Base-by-base conservation (phyloP, 805 yeast genomes). In the Yarrowia yakushimensis region DNA sequence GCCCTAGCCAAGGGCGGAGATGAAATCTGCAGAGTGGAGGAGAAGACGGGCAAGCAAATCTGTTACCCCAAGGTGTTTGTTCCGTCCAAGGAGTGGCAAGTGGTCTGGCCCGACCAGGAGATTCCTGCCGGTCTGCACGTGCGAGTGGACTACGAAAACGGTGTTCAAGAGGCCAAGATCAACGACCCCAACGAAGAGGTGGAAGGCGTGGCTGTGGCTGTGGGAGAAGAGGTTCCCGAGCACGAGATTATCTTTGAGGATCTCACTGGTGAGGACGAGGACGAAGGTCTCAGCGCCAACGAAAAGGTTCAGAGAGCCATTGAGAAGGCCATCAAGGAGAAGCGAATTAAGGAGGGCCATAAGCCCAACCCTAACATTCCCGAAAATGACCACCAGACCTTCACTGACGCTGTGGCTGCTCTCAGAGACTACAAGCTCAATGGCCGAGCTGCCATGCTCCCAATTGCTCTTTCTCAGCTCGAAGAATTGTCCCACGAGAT, bases 51-150 rank as follows among this genome's bases (percentile, higher is more conserved):
- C 39, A 55, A 55, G 39, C 7, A 55, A 30, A 28, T 55, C 54
- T 59, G 62, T 28, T 59, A 59, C 43, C 62, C 62, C 54, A 59
- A 59, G 54, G 37, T 59, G 20, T 90, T 91, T 68, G 81, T 73
- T 34, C 88, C 97, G 0, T 72, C 84, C 0, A 65, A 70, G 1
- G 82, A 86, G 66, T 91, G 96, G 96, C 83, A 85, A 74, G 70
- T 70, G 1, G 81, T 91, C 6, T 78, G 75, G 68, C 85, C 82
- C 48, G 89, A 85, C 9, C 97, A 90, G 69, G 79, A 81, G 4
- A 79, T 91, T 4, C 96, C 97, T 0, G 82, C 81, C 4, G 97
- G 97, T 0, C 73, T 88, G 34, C 91, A 88, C 71, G 83, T 90
- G 15, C 78, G 88, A 67, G 68, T 91, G 67, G 86, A 89, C 71